Evolutionary conservation across 129 eudicot genomes (phyloP), one percentile per base, ranked within the genome.

Genomic region (Arctium lappa): DNA sequence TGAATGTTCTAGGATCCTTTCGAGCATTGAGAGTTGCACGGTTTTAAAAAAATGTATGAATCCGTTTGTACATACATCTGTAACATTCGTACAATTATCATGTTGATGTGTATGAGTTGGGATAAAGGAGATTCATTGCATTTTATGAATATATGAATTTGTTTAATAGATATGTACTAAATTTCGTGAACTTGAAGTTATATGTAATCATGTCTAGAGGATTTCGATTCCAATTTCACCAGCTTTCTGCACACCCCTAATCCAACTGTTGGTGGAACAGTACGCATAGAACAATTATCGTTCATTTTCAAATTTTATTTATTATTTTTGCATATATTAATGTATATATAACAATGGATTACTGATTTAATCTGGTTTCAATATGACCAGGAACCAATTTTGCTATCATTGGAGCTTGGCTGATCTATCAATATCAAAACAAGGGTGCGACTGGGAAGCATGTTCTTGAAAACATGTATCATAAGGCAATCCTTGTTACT

Each of bases 321-420:
- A 22, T 22, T 22, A 0, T 22, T 22, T 22, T 0, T 22, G 27
- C 27, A 22, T 22, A 22, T 22, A 22, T 22, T 22, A 22, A 22
- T 22, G 27, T 22, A 22, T 22, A 22, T 22, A 22, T 94, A 1
- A 12, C 3, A 2, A 13, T 27, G 7, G 11, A 37, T 30, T n/a
- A 31, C 42, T 76, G 42, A 46, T 72, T 30, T 8, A 48, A 66
- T 63, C n/a, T 44, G 3, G 50, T 22, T 37, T 37, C 39, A 12
- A 22, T 18, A 22, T 56, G 42, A 6, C 79, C 70, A 92, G 98
- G 98, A 93, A 72, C 98, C 98, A 0, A 94, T 66, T 94, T 94
- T 62, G 95, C 91, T 36, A 48, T 94, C 39, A 89, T 94, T 12
- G 98, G 98, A 79, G 98, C 98, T 85, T 94, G 93, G 97, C 90